Conservation (phyloP, 352 stramenopile genomes). For the Phytophthora agathidicida region DNA sequence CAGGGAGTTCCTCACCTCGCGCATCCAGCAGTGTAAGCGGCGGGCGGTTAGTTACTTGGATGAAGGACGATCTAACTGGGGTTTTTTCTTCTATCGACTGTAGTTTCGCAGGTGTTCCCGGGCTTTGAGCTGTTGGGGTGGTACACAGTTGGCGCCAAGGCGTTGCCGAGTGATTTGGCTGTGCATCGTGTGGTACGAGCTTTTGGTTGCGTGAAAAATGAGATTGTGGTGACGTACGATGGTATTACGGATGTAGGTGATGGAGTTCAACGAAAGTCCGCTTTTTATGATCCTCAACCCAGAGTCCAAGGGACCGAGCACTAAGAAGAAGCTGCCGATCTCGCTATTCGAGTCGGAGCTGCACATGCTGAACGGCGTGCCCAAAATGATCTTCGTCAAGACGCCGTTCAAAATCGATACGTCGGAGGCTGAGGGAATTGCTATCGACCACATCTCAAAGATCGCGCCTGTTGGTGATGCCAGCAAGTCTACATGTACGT, state of each 20-base stretch:
- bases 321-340: slow-evolving; percentile 90
- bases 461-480: slow-evolving; percentile 72
- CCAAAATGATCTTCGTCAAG: slow-evolving; percentile 92
- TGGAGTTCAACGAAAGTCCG: slow-evolving; percentile 89
- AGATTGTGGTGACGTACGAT: background rate
- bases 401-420: slow-evolving; percentile 89
- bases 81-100: slow-evolving; percentile 4
- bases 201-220: background rate
- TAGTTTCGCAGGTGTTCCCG: slow-evolving; percentile 86
- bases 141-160: slow-evolving; percentile 86
- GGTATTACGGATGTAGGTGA: slow-evolving; percentile 72
- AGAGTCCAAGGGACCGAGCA: slow-evolving; percentile 59
- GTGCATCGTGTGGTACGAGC: slow-evolving; percentile 71
- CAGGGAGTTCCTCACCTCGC: slow-evolving; percentile 80
- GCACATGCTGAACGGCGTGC: slow-evolving; percentile 81
- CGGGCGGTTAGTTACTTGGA: background rate
- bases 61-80: too few relatives aligned
- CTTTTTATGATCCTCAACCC: slow-evolving; percentile 83
- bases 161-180: slow-evolving; percentile 70
- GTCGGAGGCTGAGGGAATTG: slow-evolving; percentile 86
- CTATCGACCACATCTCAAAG: slow-evolving; percentile 91
- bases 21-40: slow-evolving; percentile 81
- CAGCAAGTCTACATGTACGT: slow-evolving; percentile 76
- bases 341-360: slow-evolving; percentile 87
- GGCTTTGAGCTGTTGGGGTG: slow-evolving; percentile 89